These are phyloP conservation scores for Myxozyma monticola DNA, from an alignment of 805 yeast species.

Conservation along the genomic window DNA sequence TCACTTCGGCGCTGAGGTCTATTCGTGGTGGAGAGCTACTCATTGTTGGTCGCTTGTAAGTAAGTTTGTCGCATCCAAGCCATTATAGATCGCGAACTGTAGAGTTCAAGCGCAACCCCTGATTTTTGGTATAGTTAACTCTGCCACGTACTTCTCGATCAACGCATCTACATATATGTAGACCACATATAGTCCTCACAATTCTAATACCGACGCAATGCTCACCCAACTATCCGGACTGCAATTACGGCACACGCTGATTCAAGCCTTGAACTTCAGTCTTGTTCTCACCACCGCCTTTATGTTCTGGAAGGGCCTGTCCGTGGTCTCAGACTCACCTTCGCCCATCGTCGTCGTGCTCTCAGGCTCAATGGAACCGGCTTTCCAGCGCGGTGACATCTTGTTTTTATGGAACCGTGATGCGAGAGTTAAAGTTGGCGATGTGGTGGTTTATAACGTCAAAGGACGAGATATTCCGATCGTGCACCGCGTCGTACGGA, in stretches of 20 bases:
- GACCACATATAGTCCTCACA: too few species aligned
- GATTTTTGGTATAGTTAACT: too few species aligned
- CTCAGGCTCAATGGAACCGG: slow-evolving; percentile 99
- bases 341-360: slow-evolving; percentile 96
- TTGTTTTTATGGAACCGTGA: slow-evolving; percentile 88
- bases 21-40: too few species aligned
- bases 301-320: slow-evolving; percentile 85
- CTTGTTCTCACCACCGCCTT: slow-evolving; percentile 85
- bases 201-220: too few species aligned
- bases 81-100: too few species aligned
- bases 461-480: slow-evolving; percentile 80
- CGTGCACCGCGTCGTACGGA: slow-evolving; percentile 90
- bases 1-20: too few species aligned
- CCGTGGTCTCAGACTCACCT: slow-evolving; percentile 73
- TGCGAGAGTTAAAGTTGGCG: slow-evolving; percentile 70
- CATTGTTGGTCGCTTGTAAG: too few species aligned
- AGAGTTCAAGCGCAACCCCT: too few species aligned
- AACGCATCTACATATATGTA: too few species aligned
- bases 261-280: slow-evolving; percentile 68
- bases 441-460: slow-evolving; percentile 88
- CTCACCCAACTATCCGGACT: slow-evolving; percentile 19
- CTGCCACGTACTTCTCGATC: too few species aligned
- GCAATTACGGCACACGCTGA: slow-evolving; percentile 45
- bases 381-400: slow-evolving; percentile 96
- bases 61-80: too few species aligned